phyloP scores from a whole-genome alignment of 768 basidiomycete species.

The Macrolepiota fuliginosa region DNA sequence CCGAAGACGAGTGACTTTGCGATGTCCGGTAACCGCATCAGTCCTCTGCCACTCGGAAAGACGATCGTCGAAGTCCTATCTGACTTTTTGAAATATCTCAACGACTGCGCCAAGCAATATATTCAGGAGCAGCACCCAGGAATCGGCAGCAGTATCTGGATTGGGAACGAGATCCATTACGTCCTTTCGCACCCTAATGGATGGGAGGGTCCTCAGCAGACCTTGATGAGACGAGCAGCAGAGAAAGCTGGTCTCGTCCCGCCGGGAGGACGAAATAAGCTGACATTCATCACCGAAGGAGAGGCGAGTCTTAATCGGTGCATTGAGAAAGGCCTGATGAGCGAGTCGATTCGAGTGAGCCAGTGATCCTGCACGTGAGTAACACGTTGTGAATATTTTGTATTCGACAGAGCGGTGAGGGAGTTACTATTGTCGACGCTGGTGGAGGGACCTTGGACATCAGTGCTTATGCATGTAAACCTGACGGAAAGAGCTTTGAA shows the following conservation, averaged over 20 bases:
- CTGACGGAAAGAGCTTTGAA: slow-evolving; percentile 22
- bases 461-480: slow-evolving; percentile 29
- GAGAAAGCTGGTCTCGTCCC: slow-evolving; percentile 47
- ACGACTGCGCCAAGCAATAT: slow-evolving; percentile 10
- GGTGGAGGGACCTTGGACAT: slow-evolving; percentile 46
- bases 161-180: slow-evolving; percentile 37
- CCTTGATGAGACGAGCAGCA: slow-evolving; percentile 51
- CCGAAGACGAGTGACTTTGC: slow-evolving; percentile 19
- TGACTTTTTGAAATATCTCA: slow-evolving; percentile 53
- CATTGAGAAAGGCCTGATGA: slow-evolving; percentile 37
- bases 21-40: slow-evolving; percentile 17
- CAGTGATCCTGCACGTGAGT: not conserved
- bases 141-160: slow-evolving; percentile 10
- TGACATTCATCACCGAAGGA: slow-evolving; percentile 59
- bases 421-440: slow-evolving; percentile 39
- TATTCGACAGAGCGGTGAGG: slow-evolving; percentile 26
- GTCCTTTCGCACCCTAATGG: slow-evolving; percentile 63
- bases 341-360: slow-evolving; percentile 19
- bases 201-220: slow-evolving; percentile 58
- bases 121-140: slow-evolving; percentile 14
- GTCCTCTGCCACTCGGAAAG: slow-evolving; percentile 32
- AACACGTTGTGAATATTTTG: slow-evolving; percentile 2
- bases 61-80: slow-evolving; percentile 22
- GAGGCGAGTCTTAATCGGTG: slow-evolving; percentile 61
- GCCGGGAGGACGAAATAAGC: slow-evolving; percentile 31